These are phyloP conservation scores for Solanum tacnaense DNA, from an alignment of 257 asterid genomes.

Conservation along the genomic window DNA sequence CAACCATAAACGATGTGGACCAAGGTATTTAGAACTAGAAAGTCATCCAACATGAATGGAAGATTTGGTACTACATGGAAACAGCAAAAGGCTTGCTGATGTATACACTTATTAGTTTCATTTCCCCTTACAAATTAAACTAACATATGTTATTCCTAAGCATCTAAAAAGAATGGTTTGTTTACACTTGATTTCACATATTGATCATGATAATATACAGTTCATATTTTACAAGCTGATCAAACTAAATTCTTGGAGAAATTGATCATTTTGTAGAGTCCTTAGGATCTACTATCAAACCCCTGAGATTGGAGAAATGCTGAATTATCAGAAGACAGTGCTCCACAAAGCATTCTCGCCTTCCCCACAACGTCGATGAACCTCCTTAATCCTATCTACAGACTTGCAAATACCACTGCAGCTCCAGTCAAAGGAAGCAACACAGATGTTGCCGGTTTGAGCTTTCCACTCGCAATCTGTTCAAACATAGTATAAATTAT, in stretches of 20 bases:
- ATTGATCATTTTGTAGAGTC: constrained; percentile 2
- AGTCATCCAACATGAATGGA: neutral
- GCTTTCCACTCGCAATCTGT: constrained; percentile 97
- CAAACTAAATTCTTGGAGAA: constrained; percentile 4
- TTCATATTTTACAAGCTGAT: constrained; percentile 21
- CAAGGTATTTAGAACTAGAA: neutral
- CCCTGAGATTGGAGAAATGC: constrained; percentile 7
- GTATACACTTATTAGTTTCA: neutral
- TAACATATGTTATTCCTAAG: neutral
- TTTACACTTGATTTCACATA: neutral
- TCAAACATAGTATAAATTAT: neutral
- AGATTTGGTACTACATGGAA: neutral
- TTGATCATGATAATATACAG: neutral
- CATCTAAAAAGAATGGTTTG: neutral
- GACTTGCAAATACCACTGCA: constrained; percentile 95
- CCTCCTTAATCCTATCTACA: constrained; percentile 79
- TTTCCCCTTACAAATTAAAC: neutral
- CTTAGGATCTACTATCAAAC: neutral
- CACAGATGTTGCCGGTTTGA: constrained; percentile 82
- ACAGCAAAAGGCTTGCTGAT: neutral
- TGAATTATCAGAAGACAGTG: constrained; percentile 24
- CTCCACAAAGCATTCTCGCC: constrained; percentile 55
- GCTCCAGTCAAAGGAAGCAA: constrained; percentile 88
- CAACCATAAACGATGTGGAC: neutral
- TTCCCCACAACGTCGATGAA: constrained; percentile 87